Evolutionary conservation across 441 rosid species (phyloP), one percentile per base, ranked within the genome.

Genomic region (Arabidopsis hybrid): DNA sequence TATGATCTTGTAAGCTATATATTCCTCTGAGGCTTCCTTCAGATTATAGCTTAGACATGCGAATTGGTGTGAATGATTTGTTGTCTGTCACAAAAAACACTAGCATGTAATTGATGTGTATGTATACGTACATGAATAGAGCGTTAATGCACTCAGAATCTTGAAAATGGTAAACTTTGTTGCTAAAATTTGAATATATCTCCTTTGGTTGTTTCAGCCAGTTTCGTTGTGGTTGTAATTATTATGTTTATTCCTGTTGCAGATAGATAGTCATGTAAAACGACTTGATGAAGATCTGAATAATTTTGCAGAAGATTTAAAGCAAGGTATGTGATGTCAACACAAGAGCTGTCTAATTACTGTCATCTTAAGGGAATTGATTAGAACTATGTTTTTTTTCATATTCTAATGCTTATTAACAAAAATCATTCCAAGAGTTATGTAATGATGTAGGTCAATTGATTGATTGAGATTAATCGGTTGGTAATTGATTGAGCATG

Each of bases 261-360:
- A 95, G 99, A 88, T 95, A 78, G 98, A 91, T 79, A 88, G 98
- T 85, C 98, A 93, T 72, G 79, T 90, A 61, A 95, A 90, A 80
- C 86, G 98, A 62, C 94, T 95, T 18, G 97, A 95, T 55, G 99
- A 93, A 81, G 99, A 95, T 80, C 82, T 95, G 73, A 91, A 88
- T 84, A 80, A 84, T 80, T 95, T 95, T 81, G 82, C 97, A 16
- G 99, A 95, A 79, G 99, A 95, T 83, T 80, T 95, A 79, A 95
- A 93, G 88, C 94, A 86, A 75, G 99, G 99, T 95, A 65, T 71
- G 58, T 58, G 32, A 5, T 60, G 8, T 38, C 6, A 59, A 17
- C 29, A 14, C 14, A 5, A 8, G 63, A 36, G 1, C 16, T 35
- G 16, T 18, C 21, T 61, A 74, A 32, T 17, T 18, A 60, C 21